phyloP scores from a whole-genome alignment of 2,329 filamentous ascomycete genomes.

The Phyllosticta citrichinensis region DNA sequence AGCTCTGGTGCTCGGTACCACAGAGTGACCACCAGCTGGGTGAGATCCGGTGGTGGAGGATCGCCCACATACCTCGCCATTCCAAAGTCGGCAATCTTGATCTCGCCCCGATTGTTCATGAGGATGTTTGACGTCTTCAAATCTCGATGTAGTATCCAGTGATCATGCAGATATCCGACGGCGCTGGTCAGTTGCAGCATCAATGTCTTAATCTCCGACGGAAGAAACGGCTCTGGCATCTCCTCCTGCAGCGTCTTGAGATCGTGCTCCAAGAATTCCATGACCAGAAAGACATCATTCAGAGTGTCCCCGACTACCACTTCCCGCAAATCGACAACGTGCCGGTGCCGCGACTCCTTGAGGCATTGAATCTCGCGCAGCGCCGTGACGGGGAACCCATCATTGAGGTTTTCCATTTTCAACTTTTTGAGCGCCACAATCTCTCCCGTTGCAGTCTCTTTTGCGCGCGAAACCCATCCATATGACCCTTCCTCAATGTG shows the following conservation, averaged over 20 bases:
- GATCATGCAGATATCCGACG: constrained; percentile 72
- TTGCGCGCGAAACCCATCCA: constrained; percentile 82
- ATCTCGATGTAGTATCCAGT: constrained; percentile 84
- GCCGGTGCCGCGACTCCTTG: constrained; percentile 66
- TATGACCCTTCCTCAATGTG: constrained; percentile 97
- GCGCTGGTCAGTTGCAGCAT: constrained; percentile 73
- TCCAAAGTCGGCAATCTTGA: constrained; percentile 96
- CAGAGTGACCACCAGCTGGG: constrained; percentile 86
- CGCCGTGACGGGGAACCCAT: constrained; percentile 86
- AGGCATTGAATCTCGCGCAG: constrained; percentile 89
- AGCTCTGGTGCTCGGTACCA: constrained; percentile 95
- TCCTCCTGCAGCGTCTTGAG: constrained; percentile 86
- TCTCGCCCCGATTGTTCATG: constrained; percentile 85
- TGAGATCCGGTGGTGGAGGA: constrained; percentile 64
- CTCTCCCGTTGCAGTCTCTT: constrained; percentile 60
- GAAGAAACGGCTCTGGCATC: constrained; percentile 87
- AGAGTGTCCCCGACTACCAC: constrained; percentile 65
- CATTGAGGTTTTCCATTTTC: constrained; percentile 70
- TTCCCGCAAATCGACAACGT: constrained; percentile 74
- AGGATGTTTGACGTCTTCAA: constrained; percentile 90
- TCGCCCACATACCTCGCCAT: constrained; percentile 88
- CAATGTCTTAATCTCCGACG: constrained; percentile 86
- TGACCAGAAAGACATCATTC: constrained; percentile 75
- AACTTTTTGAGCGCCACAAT: constrained; percentile 89
- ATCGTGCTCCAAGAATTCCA: constrained; percentile 97